phyloP scores from a whole-genome alignment of 2,329 filamentous ascomycete genomes.

The Aspergillus flavus region DNA sequence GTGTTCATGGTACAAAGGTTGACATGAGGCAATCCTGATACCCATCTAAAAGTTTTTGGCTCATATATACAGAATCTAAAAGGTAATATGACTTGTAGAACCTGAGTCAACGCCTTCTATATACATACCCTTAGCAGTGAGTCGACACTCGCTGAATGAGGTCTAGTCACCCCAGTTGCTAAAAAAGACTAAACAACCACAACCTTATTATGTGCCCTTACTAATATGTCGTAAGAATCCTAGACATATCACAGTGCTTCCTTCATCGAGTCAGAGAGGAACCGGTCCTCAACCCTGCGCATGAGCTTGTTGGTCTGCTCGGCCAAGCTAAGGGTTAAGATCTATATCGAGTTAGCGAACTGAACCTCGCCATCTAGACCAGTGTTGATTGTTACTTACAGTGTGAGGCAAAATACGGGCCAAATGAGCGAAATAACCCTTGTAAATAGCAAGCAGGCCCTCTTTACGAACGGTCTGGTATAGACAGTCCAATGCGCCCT shows the following conservation, averaged over 20 bases:
- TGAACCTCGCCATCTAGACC: background rate
- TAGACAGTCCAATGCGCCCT: conserved; percentile 87
- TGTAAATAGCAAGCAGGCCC: conserved; percentile 91
- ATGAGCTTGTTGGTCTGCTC: conserved; percentile 97
- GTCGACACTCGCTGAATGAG: background rate
- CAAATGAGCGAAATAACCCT: conserved; percentile 93
- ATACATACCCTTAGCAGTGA: conserved; percentile 11
- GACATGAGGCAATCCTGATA: background rate
- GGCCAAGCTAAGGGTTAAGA: conserved; percentile 87
- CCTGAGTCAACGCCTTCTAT: conserved; percentile 24
- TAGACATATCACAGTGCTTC: conserved; percentile 47
- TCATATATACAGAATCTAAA: conserved; percentile 21
- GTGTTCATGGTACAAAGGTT: background rate
- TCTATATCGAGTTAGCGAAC: conserved; percentile 48
- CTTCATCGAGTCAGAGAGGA: conserved; percentile 52
- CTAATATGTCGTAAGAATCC: background rate
- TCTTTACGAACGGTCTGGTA: conserved; percentile 89
- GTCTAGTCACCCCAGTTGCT: background rate
- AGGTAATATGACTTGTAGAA: conserved; percentile 11
- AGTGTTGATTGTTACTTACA: conserved; percentile 40
- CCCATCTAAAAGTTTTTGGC: background rate
- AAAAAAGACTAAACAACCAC: background rate
- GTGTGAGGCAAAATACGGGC: conserved; percentile 94
- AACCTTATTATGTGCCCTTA: background rate
- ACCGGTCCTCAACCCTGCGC: conserved; percentile 70